phyloP scores from a whole-genome alignment of 768 basidiomycete species.

The Hygrophoropsis aurantiaca region DNA sequence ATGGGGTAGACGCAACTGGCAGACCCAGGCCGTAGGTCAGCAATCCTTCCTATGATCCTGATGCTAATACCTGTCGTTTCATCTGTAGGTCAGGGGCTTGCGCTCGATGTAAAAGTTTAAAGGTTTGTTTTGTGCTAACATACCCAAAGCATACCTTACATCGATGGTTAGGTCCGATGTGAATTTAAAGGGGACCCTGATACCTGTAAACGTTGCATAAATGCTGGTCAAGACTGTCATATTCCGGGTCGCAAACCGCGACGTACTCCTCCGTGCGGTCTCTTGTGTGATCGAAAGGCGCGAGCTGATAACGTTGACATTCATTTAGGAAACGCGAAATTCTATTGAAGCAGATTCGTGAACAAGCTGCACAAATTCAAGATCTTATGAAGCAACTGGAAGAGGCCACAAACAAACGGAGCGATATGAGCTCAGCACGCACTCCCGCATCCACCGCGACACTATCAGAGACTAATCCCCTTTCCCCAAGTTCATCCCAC shows the following conservation, averaged over 20 bases:
- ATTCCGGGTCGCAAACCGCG: constrained; percentile 87
- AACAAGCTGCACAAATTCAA: constrained; percentile 72
- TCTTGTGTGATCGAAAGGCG: background rate
- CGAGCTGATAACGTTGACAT: constrained; percentile 1
- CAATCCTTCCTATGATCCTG: background rate
- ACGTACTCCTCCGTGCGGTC: constrained; percentile 70
- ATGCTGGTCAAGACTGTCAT: constrained; percentile 70
- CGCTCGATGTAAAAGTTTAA: constrained; percentile 63
- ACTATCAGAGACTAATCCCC: constrained; percentile 34
- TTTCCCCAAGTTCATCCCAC: constrained; percentile 29
- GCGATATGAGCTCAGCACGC: constrained; percentile 12
- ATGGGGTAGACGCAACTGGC: constrained; percentile 10
- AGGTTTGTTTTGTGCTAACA: constrained; percentile 27
- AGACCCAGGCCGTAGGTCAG: constrained; percentile 23
- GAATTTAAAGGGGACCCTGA: constrained; percentile 73
- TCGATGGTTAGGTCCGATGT: constrained; percentile 62
- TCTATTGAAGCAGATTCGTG: constrained; percentile 72
- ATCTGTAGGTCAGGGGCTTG: constrained; percentile 57
- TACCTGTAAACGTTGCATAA: constrained; percentile 72
- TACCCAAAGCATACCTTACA: background rate
- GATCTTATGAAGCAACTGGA: constrained; percentile 72
- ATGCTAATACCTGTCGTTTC: constrained; percentile 8
- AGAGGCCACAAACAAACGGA: constrained; percentile 30
- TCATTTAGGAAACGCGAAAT: constrained; percentile 70
- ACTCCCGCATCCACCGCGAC: constrained; percentile 26